Conservation (phyloP, 2,329 filamentous ascomycete species). For the Chlorencoelia australis region DNA sequence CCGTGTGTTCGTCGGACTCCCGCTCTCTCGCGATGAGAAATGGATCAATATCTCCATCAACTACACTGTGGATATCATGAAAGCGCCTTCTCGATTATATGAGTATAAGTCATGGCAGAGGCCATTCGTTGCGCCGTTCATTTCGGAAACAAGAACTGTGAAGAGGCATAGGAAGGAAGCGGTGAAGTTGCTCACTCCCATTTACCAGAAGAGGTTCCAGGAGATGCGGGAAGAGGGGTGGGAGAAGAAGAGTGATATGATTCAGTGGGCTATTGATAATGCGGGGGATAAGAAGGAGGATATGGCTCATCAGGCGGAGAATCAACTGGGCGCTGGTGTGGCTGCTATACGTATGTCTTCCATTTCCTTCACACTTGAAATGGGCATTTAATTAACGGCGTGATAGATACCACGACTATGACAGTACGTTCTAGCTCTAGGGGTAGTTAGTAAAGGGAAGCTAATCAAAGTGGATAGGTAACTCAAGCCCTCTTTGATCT, state of each 20-base stretch:
- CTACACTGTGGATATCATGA: constrained; percentile 10
- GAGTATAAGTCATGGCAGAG: too few relatives aligned
- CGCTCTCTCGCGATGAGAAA: constrained; percentile 17
- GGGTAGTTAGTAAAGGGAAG: too few relatives aligned
- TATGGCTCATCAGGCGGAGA: constrained; percentile 1
- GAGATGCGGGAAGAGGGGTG: neutral
- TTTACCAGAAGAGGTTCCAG: neutral
- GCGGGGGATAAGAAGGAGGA: constrained; percentile 1
- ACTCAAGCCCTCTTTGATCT: constrained; percentile 48
- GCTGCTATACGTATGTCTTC: too few relatives aligned
- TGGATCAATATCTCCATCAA: constrained; percentile 16
- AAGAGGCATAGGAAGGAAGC: constrained; percentile 2
- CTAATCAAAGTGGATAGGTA: too few relatives aligned
- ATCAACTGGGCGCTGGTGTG: too few relatives aligned
- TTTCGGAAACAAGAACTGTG: too few relatives aligned
- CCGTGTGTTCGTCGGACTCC: constrained; percentile 18
- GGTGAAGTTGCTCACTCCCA: constrained; percentile 1
- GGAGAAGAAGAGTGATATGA: neutral
- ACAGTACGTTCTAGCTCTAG: too few relatives aligned
- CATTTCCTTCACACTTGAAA: too few relatives aligned
- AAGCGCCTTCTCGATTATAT: too few relatives aligned
- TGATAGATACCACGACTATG: too few relatives aligned
- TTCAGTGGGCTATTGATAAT: constrained; percentile 5
- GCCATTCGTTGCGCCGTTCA: too few relatives aligned
- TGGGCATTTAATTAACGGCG: too few relatives aligned